Evolutionary conservation across 176 grass and related monocot species (phyloP).

Genomic region (Carex myosuroides): DNA sequence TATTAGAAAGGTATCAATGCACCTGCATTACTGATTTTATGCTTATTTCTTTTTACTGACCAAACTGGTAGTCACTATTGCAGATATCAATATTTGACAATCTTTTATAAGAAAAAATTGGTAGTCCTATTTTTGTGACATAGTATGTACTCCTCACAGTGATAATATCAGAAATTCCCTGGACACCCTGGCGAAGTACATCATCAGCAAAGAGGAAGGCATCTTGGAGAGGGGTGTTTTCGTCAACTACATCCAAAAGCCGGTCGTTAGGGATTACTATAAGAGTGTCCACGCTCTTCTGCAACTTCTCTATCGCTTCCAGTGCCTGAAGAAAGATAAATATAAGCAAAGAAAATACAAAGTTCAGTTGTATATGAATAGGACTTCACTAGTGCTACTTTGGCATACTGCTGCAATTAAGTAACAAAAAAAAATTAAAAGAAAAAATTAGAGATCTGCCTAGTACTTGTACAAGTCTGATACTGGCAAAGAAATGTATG

Average conservation of each 20-base stretch:
- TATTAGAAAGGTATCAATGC: neutral
- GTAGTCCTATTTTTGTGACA: neutral
- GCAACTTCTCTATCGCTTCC: slow-evolving; percentile 89
- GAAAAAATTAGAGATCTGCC: neutral
- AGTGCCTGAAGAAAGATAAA: slow-evolving; percentile 53
- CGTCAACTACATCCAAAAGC: slow-evolving; percentile 70
- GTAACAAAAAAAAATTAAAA: neutral
- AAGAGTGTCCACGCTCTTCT: slow-evolving; percentile 83
- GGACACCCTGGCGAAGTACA: slow-evolving; percentile 86
- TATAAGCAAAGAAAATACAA: slow-evolving; percentile 9
- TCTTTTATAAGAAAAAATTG: neutral
- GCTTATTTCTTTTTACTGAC: neutral
- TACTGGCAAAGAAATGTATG: neutral
- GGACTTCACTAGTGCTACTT: neutral
- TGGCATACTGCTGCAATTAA: neutral
- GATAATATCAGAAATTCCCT: slow-evolving; percentile 99
- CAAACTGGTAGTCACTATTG: neutral
- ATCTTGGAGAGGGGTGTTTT: slow-evolving; percentile 93
- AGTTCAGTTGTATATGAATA: neutral
- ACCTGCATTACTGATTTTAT: neutral
- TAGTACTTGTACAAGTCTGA: neutral
- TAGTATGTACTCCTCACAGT: slow-evolving; percentile 32
- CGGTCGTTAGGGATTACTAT: slow-evolving; percentile 95
- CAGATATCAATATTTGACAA: neutral
- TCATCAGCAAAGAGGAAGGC: slow-evolving; percentile 98